phyloP scores from a whole-genome alignment of 345 rosid species.

The Brassica napus region Da-Ae NC_063446.1:31216501-31217000 shows the following conservation, averaged over 20 bases:
- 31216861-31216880: slow-evolving; percentile 31
- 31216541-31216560: not conserved
- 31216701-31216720: slow-evolving; percentile 20
- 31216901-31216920: slow-evolving; percentile 31
- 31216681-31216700: not conserved
- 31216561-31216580: not conserved
- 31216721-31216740: not conserved
- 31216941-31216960: not conserved
- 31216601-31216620: not conserved
- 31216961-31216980: not conserved
- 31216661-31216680: slow-evolving; percentile 31
- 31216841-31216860: slow-evolving; percentile 24
- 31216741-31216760: not conserved
- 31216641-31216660: not conserved
- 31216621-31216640: slow-evolving; percentile 9
- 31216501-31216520: not conserved
- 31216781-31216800: slow-evolving; percentile 24
- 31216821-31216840: slow-evolving; percentile 13
- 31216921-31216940: not conserved
- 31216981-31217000: slow-evolving; percentile 37
- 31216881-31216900: slow-evolving; percentile 28
- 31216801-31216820: slow-evolving; percentile 25
- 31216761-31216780: slow-evolving; percentile 1
- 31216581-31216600: not conserved
- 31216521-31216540: not conserved